Conservation (phyloP, 352 stramenopile genomes). For the Aphanomyces astaci region DNA sequence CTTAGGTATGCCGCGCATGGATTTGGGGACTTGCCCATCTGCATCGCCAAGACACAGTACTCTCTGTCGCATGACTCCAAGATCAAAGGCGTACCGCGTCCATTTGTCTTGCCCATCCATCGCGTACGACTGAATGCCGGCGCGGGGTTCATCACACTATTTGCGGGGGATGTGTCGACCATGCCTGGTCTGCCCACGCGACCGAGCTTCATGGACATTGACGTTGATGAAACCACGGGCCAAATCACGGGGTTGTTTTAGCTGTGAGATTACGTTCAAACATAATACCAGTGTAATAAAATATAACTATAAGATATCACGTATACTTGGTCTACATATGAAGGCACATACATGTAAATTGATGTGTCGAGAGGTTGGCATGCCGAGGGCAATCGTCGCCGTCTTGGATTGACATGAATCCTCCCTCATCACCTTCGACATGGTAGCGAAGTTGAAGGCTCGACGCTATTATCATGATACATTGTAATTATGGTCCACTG, state of each 20-base stretch:
- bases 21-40: conserved; percentile 85
- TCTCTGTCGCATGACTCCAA: conserved; percentile 92
- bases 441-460: too few species aligned
- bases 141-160: conserved; percentile 93
- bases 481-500: too few species aligned
- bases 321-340: too few species aligned
- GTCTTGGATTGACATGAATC: too few species aligned
- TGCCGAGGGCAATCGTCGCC: too few species aligned
- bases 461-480: too few species aligned
- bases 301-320: too few species aligned
- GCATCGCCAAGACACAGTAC: conserved; percentile 99
- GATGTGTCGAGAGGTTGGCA: too few species aligned
- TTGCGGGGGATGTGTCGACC: conserved; percentile 98
- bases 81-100: conserved; percentile 91
- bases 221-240: conserved; percentile 6
- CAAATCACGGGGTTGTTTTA: conserved; percentile 20
- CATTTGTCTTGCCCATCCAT: conserved; percentile 90
- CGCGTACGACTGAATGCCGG: conserved; percentile 90
- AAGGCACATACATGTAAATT: too few species aligned
- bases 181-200: conserved; percentile 97
- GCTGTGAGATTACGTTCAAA: too few species aligned
- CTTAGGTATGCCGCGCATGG: conserved; percentile 25
- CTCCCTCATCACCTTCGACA: too few species aligned
- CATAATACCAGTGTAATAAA: too few species aligned
- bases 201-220: conserved; percentile 97